Conservation (phyloP, 306 rosid species). For the Trifolium dubium region DNA sequence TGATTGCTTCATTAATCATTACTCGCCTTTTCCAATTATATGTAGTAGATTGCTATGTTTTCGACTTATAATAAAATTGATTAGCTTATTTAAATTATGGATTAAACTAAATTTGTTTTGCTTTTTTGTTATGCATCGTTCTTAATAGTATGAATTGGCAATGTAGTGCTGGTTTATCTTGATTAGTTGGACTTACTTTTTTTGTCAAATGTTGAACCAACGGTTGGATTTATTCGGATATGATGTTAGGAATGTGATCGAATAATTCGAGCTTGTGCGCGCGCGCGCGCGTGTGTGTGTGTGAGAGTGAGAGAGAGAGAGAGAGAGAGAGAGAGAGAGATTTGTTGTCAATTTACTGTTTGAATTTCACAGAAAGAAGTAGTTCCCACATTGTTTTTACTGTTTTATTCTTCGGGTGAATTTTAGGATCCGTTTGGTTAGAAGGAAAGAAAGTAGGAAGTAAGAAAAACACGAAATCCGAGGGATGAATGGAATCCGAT, state of each 20-base stretch:
- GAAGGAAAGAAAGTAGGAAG: too few relatives aligned
- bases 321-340: not conserved
- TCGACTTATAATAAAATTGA: constrained; percentile 13
- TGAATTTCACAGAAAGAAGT: constrained; percentile 1
- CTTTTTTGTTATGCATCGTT: not conserved
- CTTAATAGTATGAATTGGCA: constrained; percentile 6
- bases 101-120: not conserved
- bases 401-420: constrained; percentile 21
- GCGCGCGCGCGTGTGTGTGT: too few relatives aligned
- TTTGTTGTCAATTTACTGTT: constrained; percentile 19
- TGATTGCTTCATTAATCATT: not conserved
- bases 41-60: constrained; percentile 6
- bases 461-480: too few relatives aligned
- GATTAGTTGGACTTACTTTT: constrained; percentile 12
- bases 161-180: constrained; percentile 1
- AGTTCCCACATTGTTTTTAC: constrained; percentile 20
- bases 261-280: not conserved
- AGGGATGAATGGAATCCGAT: too few relatives aligned
- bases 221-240: not conserved
- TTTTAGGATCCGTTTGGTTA: not conserved
- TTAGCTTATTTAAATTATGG: not conserved
- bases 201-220: constrained; percentile 5
- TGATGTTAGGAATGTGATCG: constrained; percentile 4
- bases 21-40: not conserved
- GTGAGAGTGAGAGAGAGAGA: not conserved